These are phyloP conservation scores for Fusarium sp. DNA, from an alignment of 2,329 filamentous ascomycete species.

Conservation along the genomic window DNA sequence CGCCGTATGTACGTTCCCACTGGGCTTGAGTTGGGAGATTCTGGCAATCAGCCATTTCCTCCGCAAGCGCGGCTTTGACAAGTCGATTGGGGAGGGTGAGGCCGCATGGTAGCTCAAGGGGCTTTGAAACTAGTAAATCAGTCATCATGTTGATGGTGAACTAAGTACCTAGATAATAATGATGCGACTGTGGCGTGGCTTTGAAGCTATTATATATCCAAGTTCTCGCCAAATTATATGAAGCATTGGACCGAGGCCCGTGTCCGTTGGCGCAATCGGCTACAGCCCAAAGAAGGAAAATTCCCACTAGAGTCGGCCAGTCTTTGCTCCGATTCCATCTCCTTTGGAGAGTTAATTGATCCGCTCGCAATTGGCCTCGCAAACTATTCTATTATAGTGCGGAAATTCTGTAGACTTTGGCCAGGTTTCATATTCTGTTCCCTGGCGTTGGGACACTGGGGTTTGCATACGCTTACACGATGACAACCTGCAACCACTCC, in stretches of 20 bases:
- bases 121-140: slow-evolving; percentile 45
- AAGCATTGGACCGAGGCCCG: slow-evolving; percentile 10
- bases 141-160: slow-evolving; percentile 14
- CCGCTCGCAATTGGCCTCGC: neutral
- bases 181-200: too few relatives aligned
- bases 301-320: slow-evolving; percentile 18
- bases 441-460: rapidly evolving
- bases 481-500: neutral
- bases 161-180: too few relatives aligned
- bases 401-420: neutral
- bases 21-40: slow-evolving; percentile 58
- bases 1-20: slow-evolving; percentile 61
- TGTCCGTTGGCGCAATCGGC: slow-evolving; percentile 8
- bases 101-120: slow-evolving; percentile 67
- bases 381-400: neutral
- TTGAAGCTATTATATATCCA: neutral
- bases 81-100: slow-evolving; percentile 69
- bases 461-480: neutral
- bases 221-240: neutral
- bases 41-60: slow-evolving; percentile 57
- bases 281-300: slow-evolving; percentile 27
- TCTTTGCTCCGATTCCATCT: slow-evolving; percentile 22
- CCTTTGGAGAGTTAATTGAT: slow-evolving; percentile 13
- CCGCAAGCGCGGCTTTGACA: slow-evolving; percentile 64
- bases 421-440: neutral